A percentile compares a stretch with the other conserved stretches of the same genome.
Evolutionary conservation across 2,329 filamentous ascomycete species (phyloP).

Genomic region (Ophiocordyceps unilateralis): DNA sequence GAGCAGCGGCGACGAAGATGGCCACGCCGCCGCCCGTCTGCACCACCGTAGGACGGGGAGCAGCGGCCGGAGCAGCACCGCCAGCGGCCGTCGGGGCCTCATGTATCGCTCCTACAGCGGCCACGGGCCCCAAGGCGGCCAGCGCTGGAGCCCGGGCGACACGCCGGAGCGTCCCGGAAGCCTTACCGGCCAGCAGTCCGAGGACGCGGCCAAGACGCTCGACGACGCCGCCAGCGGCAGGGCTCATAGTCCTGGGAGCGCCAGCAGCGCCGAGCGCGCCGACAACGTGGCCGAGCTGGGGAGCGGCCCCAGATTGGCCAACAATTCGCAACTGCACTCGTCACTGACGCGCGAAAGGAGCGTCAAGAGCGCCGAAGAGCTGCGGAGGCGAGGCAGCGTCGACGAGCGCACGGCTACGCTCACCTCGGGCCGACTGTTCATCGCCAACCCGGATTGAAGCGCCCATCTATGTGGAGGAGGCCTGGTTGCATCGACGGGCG

Average conservation of each 20-base stretch:
- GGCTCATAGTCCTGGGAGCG: constrained; percentile 34
- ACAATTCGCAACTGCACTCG: constrained; percentile 40
- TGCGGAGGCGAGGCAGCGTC: constrained; percentile 62
- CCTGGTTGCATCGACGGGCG: constrained; percentile 5
- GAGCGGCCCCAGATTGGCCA: constrained; percentile 31
- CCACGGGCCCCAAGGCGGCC: constrained; percentile 20
- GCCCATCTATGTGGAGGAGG: background rate
- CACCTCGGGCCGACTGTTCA: constrained; percentile 56
- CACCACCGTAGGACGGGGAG: constrained; percentile 58
- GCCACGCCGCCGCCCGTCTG: constrained; percentile 25
- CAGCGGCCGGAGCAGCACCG: constrained; percentile 55
- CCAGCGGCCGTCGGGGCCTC: constrained; percentile 30
- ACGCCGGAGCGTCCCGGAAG: constrained; percentile 39
- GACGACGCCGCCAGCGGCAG: constrained; percentile 29
- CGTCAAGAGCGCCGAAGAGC: constrained; percentile 50
- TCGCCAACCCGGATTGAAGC: constrained; percentile 61
- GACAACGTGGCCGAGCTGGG: constrained; percentile 41
- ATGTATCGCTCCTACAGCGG: constrained; percentile 35
- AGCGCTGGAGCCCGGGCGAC: constrained; percentile 33
- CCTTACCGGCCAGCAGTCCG: constrained; percentile 25
- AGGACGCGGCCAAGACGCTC: constrained; percentile 8
- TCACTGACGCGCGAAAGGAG: constrained; percentile 46
- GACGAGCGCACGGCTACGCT: constrained; percentile 70
- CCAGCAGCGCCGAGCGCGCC: constrained; percentile 42
- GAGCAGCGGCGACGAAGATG: constrained; percentile 61